Conservation (phyloP, 1,284 basidiomycete species). For the Malassezia restricta region DNA sequence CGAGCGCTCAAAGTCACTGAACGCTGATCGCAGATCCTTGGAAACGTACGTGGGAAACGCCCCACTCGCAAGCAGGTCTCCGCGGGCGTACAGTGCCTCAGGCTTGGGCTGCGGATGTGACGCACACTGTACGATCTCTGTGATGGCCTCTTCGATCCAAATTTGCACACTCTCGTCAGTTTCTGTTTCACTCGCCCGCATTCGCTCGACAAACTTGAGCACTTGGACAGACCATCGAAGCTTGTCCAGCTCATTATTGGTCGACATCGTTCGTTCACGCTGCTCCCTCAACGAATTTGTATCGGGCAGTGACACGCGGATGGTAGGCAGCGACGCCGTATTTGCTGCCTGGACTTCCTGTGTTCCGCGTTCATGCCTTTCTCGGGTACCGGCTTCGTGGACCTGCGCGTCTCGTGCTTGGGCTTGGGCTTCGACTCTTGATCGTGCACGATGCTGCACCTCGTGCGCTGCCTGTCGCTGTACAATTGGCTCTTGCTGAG, state of each 20-base stretch:
- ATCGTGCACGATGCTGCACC: neutral
- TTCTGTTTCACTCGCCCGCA: slow-evolving; percentile 22
- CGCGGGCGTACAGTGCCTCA: slow-evolving; percentile 65
- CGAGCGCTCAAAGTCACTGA: slow-evolving; percentile 60
- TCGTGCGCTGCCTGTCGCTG: neutral
- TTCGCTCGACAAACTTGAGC: slow-evolving; percentile 59
- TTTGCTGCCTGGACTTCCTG: neutral
- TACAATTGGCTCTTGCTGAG: too few species aligned
- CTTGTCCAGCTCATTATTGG: slow-evolving; percentile 53
- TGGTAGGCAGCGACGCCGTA: slow-evolving; percentile 2
- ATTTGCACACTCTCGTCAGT: slow-evolving; percentile 57
- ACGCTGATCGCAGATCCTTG: slow-evolving; percentile 65
- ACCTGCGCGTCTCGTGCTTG: neutral
- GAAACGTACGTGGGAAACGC: slow-evolving; percentile 48
- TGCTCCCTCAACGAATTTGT: slow-evolving; percentile 21
- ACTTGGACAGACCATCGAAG: slow-evolving; percentile 68
- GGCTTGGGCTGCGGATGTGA: slow-evolving; percentile 50
- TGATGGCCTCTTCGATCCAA: slow-evolving; percentile 56
- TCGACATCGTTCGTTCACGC: slow-evolving; percentile 21
- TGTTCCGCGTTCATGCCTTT: too few species aligned
- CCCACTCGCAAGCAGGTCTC: slow-evolving; percentile 60
- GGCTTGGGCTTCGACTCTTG: neutral
- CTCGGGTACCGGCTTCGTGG: too few species aligned
- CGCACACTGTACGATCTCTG: slow-evolving; percentile 24
- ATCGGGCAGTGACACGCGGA: slow-evolving; percentile 35